Percentiles rank a stretch among this genome's conserved stretches.
Evolutionary conservation across 345 rosid species (phyloP).

Genomic region (Pistacia vera): DNA sequence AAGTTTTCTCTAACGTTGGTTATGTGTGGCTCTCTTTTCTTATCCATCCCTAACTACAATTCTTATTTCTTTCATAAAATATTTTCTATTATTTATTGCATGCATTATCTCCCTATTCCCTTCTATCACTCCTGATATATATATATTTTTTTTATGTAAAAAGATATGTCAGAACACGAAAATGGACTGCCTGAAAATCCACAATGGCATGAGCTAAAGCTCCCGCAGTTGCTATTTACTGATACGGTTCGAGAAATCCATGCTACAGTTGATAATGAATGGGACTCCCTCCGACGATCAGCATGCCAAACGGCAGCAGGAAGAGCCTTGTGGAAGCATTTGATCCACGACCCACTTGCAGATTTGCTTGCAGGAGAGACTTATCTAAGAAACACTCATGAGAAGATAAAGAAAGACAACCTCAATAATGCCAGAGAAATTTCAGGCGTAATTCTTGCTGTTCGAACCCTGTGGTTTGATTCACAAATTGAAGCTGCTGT

Average conservation of each 20-base stretch:
- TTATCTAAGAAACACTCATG: constrained; percentile 64
- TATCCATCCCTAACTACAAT: constrained; percentile 50
- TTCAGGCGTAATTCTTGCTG: constrained; percentile 82
- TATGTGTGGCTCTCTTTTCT: constrained; percentile 98
- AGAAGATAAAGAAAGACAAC: constrained; percentile 72
- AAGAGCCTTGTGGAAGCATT: constrained; percentile 91
- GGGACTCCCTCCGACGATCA: constrained; percentile 68
- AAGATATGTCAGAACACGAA: constrained; percentile 46
- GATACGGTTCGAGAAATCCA: constrained; percentile 63
- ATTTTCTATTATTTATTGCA: constrained; percentile 22
- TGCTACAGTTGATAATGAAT: constrained; percentile 55
- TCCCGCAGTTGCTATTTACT: constrained; percentile 44
- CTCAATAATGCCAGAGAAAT: constrained; percentile 74
- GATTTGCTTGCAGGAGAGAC: constrained; percentile 84
- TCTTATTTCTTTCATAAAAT: constrained; percentile 15
- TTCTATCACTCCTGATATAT: constrained; percentile 18
- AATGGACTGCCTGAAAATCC: constrained; percentile 40
- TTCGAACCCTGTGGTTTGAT: constrained; percentile 92
- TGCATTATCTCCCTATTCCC: constrained; percentile 27
- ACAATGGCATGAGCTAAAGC: constrained; percentile 59
- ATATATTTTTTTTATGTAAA: constrained; percentile 13
- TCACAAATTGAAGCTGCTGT: constrained; percentile 77
- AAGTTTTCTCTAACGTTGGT: constrained; percentile 56
- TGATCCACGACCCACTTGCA: constrained; percentile 76
- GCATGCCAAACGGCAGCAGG: constrained; percentile 96